Evolutionary conservation across 176 grass and related monocot species (phyloP), one percentile per base, ranked within the genome.

Genomic region (Oryza coarctata): DNA sequence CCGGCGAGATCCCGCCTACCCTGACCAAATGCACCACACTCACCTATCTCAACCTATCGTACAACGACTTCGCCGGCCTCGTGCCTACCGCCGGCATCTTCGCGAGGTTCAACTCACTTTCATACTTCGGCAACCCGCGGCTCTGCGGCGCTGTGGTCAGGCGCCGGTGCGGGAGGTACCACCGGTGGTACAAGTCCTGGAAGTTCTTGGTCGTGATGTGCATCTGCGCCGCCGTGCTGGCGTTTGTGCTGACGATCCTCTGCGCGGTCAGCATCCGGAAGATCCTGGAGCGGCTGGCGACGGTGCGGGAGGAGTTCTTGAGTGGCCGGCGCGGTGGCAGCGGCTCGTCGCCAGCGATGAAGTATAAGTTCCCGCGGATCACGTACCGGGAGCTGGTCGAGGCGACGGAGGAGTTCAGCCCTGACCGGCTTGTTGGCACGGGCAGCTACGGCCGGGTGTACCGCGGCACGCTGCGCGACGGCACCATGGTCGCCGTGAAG

Each of bases 371-470:
- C 84, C 95, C 95, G 18, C 90, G 90, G 76, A 93, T 98, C 80
- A 93, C 90, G 12, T 86, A 98, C 84, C 75, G 83, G 49, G 92
- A 98, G 70, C 82, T 98, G 15, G 79, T 93, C 0, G 88, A 91
- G 86, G 90, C 89, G 18, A 98, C 92, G 0, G 89, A 91, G 28
- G 89, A 93, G 10, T 98, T 98, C 74, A 82, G 77, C 73, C 9
- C 66, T 6, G 88, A 81, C 31, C 88, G 90, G 47, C 82, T 98
- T 0, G 78, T 95, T 2, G 90, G 95, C 7, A 91, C 90, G 0
- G 95, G 95, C 9, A 93, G 95, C 89, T 98, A 90, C 65, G 95
- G 92, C 6, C 87, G 79, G 1, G 95, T 98, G 50, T 98, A 95
- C 74, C 88, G 81, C 1, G 95, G 90, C 31, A 86, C 82, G 29